These are phyloP conservation scores for Crucihimalaya himalaica DNA, from an alignment of 345 rosid species.

Conservation along the genomic window DNA sequence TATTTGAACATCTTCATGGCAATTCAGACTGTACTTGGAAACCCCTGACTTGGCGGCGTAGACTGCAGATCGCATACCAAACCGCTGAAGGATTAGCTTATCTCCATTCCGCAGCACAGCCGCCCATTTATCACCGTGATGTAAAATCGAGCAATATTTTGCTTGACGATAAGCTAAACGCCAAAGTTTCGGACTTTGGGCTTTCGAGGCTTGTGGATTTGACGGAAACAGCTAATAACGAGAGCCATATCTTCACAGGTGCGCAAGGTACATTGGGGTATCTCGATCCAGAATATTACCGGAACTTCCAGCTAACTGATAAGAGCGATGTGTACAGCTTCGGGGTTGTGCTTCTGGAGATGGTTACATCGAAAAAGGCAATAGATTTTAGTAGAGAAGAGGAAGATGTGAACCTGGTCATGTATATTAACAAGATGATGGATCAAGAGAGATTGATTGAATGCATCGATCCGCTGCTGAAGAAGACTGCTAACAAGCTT, in stretches of 20 bases:
- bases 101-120: constrained; percentile 57
- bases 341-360: constrained; percentile 63
- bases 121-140: constrained; percentile 65
- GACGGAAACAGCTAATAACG: constrained; percentile 36
- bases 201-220: constrained; percentile 51
- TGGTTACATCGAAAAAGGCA: constrained; percentile 55
- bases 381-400: constrained; percentile 59
- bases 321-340: constrained; percentile 71
- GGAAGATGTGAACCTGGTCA: constrained; percentile 60
- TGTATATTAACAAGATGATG: constrained; percentile 44
- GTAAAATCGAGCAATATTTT: constrained; percentile 63
- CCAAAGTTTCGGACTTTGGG: constrained; percentile 61
- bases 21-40: constrained; percentile 29
- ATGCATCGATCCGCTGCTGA: constrained; percentile 46
- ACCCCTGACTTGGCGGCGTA: constrained; percentile 44
- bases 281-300: constrained; percentile 65
- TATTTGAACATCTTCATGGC: constrained; percentile 55
- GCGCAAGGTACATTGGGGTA: constrained; percentile 67
- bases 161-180: constrained; percentile 52
- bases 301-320: constrained; percentile 59
- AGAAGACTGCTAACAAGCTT: constrained; percentile 26
- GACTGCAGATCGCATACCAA: constrained; percentile 52
- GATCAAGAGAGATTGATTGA: constrained; percentile 52
- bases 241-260: constrained; percentile 56
- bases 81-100: constrained; percentile 63